Conservation (phyloP, 768 basidiomycete species). For the Tylopilus vinaceipallidus region DNA sequence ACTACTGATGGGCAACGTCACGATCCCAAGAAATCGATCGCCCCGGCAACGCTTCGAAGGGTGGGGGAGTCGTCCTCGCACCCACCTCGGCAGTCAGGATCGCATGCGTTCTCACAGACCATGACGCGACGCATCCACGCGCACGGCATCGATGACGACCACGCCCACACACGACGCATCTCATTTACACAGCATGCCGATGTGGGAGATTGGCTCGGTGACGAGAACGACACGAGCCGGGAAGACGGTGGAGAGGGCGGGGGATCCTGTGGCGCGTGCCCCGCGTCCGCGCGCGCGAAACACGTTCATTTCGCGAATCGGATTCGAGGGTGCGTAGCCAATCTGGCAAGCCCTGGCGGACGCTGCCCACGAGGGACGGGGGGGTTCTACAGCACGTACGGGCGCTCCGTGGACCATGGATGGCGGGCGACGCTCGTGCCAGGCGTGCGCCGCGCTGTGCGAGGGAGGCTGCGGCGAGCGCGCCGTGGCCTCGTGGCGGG, state of each 20-base stretch:
- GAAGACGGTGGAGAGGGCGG: neutral
- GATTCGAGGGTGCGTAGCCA: slow-evolving; percentile 22
- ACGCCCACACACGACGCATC: slow-evolving; percentile 22
- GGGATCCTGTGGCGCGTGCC: slow-evolving; percentile 11
- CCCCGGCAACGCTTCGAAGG: slow-evolving; percentile 1
- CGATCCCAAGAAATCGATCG: neutral
- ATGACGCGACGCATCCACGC: slow-evolving; percentile 1
- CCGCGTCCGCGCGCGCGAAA: neutral
- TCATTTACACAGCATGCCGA: slow-evolving; percentile 14
- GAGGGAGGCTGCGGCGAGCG: slow-evolving; percentile 8
- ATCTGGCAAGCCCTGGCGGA: slow-evolving; percentile 15
- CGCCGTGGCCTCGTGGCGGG: slow-evolving; percentile 21
- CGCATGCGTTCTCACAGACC: neutral
- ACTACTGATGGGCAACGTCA: neutral
- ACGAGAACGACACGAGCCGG: neutral
- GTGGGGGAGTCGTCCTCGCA: neutral
- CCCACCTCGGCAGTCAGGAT: slow-evolving; percentile 6
- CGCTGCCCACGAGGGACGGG: slow-evolving; percentile 2
- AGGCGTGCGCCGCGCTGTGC: slow-evolving; percentile 3
- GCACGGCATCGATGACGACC: slow-evolving; percentile 6
- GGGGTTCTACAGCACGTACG: neutral
- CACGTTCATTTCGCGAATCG: slow-evolving; percentile 25
- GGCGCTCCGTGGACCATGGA: too few species aligned
- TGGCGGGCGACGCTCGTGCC: neutral
- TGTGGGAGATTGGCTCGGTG: slow-evolving; percentile 17